Evolutionary conservation across 2,329 filamentous ascomycete species (phyloP).

Genomic region (Penicillium sp.): DNA sequence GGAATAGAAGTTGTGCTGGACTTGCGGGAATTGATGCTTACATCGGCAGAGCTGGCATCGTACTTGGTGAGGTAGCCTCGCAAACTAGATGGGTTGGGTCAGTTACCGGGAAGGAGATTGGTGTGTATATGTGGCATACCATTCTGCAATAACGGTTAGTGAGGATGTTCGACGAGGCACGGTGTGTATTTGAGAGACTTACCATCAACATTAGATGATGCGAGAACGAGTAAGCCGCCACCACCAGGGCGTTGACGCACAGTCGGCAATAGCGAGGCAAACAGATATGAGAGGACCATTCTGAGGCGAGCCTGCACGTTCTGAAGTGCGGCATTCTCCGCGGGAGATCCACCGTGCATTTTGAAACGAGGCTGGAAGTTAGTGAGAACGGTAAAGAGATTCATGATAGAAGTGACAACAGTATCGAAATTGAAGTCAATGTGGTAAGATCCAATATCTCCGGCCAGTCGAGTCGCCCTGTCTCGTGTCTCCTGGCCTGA

Average conservation of each 20-base stretch:
- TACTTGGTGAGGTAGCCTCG: conserved; percentile 69
- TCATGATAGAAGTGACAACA: conserved; percentile 60
- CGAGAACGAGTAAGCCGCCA: conserved; percentile 63
- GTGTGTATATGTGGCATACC: conserved; percentile 16
- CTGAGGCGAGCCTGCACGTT: conserved; percentile 66
- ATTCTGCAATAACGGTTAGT: conserved; percentile 25
- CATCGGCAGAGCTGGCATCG: conserved; percentile 56
- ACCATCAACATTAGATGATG: conserved; percentile 64
- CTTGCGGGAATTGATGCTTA: background rate
- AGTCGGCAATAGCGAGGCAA: conserved; percentile 63
- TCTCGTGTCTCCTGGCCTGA: conserved; percentile 66
- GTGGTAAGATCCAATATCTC: conserved; percentile 69
- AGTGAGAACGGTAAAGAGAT: conserved; percentile 59
- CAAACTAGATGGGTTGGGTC: conserved; percentile 13
- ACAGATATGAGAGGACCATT: conserved; percentile 66
- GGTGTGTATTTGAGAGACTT: background rate
- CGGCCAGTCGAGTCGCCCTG: conserved; percentile 61
- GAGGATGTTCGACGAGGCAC: too few relatives aligned
- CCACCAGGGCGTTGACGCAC: conserved; percentile 58
- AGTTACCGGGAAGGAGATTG: conserved; percentile 11
- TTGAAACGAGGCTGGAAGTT: conserved; percentile 63
- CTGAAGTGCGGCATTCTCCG: conserved; percentile 66
- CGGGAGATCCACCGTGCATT: conserved; percentile 61
- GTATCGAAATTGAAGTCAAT: conserved; percentile 72
- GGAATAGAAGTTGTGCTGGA: background rate